A percentile compares a stretch with the other conserved stretches of the same genome.
phyloP scores from a whole-genome alignment of 805 yeast species.

The Metschnikowia colocasiae region DNA sequence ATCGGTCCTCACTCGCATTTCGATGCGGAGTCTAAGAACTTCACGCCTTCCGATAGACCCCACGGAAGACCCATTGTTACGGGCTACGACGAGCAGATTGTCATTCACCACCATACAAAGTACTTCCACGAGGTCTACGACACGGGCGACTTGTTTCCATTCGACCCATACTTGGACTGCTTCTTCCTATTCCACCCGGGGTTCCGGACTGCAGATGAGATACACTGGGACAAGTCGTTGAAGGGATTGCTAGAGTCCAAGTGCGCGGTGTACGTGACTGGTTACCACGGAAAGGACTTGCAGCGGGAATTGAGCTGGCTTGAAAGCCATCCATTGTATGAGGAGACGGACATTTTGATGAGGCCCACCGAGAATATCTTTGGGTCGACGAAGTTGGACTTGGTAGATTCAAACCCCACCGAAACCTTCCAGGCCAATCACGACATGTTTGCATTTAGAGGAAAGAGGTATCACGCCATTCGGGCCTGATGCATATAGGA shows the following conservation, averaged over 20 bases:
- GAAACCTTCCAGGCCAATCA: slow-evolving; percentile 92
- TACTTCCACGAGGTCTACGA: slow-evolving; percentile 90
- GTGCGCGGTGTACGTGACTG: slow-evolving; percentile 88
- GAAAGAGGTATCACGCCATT: slow-evolving; percentile 93
- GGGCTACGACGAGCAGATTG: slow-evolving; percentile 68
- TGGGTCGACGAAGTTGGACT: slow-evolving; percentile 89
- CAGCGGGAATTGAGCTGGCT: slow-evolving; percentile 71
- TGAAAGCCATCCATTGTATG: slow-evolving; percentile 50
- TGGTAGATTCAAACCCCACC: slow-evolving; percentile 87
- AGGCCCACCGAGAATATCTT: slow-evolving; percentile 69
- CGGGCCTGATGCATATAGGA: slow-evolving; percentile 17
- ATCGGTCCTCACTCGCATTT: slow-evolving; percentile 90
- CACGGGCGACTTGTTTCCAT: slow-evolving; percentile 93
- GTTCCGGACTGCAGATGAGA: slow-evolving; percentile 75
- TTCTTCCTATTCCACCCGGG: slow-evolving; percentile 97
- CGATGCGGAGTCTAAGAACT: slow-evolving; percentile 63
- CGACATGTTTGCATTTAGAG: slow-evolving; percentile 86
- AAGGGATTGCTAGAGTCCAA: slow-evolving; percentile 89
- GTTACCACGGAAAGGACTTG: slow-evolving; percentile 75
- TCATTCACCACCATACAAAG: slow-evolving; percentile 80
- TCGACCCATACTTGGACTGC: slow-evolving; percentile 91
- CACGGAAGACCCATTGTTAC: slow-evolving; percentile 62
- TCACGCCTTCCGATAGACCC: slow-evolving; percentile 49
- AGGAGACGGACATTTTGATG: slow-evolving; percentile 79
- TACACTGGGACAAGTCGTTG: slow-evolving; percentile 79